These are phyloP conservation scores for Oryza coarctata DNA, from an alignment of 176 grass and related monocot species.

Conservation along the genomic window DNA sequence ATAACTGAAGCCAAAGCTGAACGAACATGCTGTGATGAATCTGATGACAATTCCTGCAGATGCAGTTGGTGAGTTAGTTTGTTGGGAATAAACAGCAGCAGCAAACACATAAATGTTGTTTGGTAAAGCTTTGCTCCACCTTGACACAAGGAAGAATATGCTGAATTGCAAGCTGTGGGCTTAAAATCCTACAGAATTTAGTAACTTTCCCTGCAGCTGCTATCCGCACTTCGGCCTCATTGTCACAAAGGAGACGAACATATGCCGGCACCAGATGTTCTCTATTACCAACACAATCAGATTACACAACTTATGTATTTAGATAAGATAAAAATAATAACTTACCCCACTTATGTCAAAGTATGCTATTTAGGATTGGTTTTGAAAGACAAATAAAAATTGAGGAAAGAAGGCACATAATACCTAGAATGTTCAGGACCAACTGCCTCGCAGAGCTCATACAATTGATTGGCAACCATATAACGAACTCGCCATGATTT, in stretches of 20 bases:
- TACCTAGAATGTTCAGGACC: slow-evolving; percentile 86
- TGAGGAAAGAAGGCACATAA: slow-evolving; percentile 1
- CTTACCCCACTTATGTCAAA: no score
- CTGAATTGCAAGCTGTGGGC: slow-evolving; percentile 66
- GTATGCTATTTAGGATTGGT: neutral
- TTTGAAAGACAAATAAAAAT: neutral
- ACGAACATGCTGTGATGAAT: slow-evolving; percentile 98
- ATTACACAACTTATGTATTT: no score
- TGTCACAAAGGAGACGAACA: slow-evolving; percentile 92
- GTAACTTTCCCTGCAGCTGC: slow-evolving; percentile 97
- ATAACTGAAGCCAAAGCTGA: slow-evolving; percentile 98
- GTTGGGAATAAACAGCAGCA: neutral
- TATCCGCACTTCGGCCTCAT: slow-evolving; percentile 96
- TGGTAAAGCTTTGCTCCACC: slow-evolving; percentile 33
- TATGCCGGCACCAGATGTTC: slow-evolving; percentile 81
- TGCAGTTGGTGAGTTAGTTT: slow-evolving; percentile 7
- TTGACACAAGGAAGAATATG: slow-evolving; percentile 94
- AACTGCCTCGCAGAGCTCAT: slow-evolving; percentile 91
- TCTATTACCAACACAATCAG: no score
- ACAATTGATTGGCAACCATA: slow-evolving; percentile 97
- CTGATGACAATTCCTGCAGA: slow-evolving; percentile 73
- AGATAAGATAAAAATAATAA: no score
- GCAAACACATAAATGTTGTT: neutral
- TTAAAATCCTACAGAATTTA: slow-evolving; percentile 86
- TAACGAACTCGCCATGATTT: slow-evolving; percentile 98